Percentiles rank a stretch among this genome's conserved stretches.
phyloP scores from a whole-genome alignment of 306 rosid species.

The Vigna angularis region DNA sequence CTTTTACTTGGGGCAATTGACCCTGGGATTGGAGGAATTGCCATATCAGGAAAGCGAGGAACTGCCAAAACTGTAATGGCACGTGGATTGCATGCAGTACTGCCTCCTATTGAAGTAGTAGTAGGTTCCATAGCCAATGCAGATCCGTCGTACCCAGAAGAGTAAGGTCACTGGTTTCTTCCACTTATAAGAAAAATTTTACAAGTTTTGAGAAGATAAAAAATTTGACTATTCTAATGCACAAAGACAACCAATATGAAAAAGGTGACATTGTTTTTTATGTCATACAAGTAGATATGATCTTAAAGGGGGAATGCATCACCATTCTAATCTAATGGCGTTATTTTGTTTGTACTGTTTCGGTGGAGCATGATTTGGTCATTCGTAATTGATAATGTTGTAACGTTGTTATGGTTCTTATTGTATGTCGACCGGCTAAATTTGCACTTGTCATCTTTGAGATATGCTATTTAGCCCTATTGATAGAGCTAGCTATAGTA shows the following conservation, averaged over 20 bases:
- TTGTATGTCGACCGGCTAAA: conserved; percentile 4
- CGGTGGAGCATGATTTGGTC: conserved; percentile 21
- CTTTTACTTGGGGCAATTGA: conserved; percentile 93
- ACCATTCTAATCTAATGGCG: neutral
- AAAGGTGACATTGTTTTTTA: neutral
- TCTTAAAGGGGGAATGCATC: conserved; percentile 2
- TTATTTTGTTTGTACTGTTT: conserved; percentile 9
- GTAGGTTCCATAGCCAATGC: conserved; percentile 89
- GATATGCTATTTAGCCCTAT: conserved; percentile 6
- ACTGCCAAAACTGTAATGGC: conserved; percentile 98
- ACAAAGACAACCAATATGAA: neutral
- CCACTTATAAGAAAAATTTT: conserved; percentile 12
- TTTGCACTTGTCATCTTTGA: conserved; percentile 26
- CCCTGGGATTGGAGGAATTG: conserved; percentile 90
- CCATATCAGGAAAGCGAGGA: conserved; percentile 91
- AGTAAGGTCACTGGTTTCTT: conserved; percentile 68
- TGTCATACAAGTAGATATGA: conserved; percentile 9
- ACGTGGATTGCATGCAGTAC: conserved; percentile 86
- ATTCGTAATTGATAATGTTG: conserved; percentile 20
- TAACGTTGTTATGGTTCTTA: conserved; percentile 16
- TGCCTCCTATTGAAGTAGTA: conserved; percentile 94
- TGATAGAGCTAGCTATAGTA: conserved; percentile 31
- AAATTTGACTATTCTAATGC: neutral
- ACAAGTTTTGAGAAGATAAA: conserved; percentile 20
- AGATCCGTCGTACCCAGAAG: conserved; percentile 87